These are phyloP conservation scores for Epicoccum nigrum DNA, from an alignment of 2,329 filamentous ascomycete species.

Conservation along the genomic window DNA sequence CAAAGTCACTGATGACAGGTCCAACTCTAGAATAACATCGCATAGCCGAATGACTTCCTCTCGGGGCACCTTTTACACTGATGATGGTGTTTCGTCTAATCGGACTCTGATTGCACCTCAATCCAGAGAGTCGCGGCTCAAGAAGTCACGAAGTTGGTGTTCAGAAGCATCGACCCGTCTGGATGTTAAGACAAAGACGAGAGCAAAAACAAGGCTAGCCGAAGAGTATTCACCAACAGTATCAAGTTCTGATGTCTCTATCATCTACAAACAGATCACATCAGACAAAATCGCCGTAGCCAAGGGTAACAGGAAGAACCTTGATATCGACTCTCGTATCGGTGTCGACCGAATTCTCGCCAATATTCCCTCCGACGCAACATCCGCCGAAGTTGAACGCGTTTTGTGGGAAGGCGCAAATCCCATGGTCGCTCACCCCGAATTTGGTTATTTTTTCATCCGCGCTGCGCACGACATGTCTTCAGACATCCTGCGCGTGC, in stretches of 20 bases:
- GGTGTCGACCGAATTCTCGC: slow-evolving; percentile 39
- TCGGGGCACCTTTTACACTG: slow-evolving; percentile 39
- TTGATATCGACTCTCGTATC: slow-evolving; percentile 31
- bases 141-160: slow-evolving; percentile 33
- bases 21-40: slow-evolving; percentile 20
- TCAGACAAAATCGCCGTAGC: slow-evolving; percentile 40
- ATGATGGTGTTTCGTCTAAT: slow-evolving; percentile 32
- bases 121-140: slow-evolving; percentile 19
- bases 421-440: slow-evolving; percentile 36
- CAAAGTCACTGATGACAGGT: slow-evolving; percentile 14
- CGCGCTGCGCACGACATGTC: slow-evolving; percentile 38
- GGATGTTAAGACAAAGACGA: slow-evolving; percentile 17
- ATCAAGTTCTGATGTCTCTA: slow-evolving; percentile 33
- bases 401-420: slow-evolving; percentile 41
- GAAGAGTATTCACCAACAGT: slow-evolving; percentile 28
- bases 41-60: slow-evolving; percentile 25
- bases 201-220: slow-evolving; percentile 16
- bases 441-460: slow-evolving; percentile 39
- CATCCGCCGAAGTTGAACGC: slow-evolving; percentile 33
- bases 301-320: slow-evolving; percentile 32
- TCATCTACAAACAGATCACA: slow-evolving; percentile 34
- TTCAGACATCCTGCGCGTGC: slow-evolving; percentile 26
- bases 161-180: slow-evolving; percentile 24
- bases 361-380: slow-evolving; percentile 33
- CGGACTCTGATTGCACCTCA: slow-evolving; percentile 28